Evolutionary conservation across 2,329 filamentous ascomycete genomes (phyloP), one percentile per base, ranked within the genome.

Genomic region (Chaetothyriales sp.): DNA sequence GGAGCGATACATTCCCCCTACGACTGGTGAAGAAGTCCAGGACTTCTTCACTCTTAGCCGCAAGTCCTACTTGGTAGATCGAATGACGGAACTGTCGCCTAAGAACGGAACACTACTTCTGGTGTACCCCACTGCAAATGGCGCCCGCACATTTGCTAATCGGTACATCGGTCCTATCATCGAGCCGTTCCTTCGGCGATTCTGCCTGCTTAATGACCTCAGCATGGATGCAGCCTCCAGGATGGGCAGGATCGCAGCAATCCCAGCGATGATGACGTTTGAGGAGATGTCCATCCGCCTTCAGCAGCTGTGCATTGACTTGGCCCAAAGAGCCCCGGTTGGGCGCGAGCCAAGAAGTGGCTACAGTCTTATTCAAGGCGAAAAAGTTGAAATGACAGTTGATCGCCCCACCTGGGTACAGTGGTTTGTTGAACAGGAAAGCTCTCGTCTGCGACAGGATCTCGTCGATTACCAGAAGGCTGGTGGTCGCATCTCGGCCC

Each of bases 341-440:
- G 45, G 45, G 4, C 61, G 63, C 46, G 60, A 57, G 26, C 47
- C 44, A 53, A 56, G 52, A 61, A 66, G 58, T 58, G 68, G 65
- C 52, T 74, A 69, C 55, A 61, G 64, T 19, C 55, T 79, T 2
- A 66, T 73, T 1, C 71, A 79, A 55, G 68, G 77, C 1, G 68
- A 72, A 3, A 73, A 70, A 53, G 70, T 77, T 42, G 68, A 71
- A 49, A 71, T 77, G 15, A 57, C 66, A 1, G 64, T 81, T 2
- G 70, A 74, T 48, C 69, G 76, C 25, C 66, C 70, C 18, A 68
- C 73, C 2, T 83, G 79, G 79, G 71, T 73, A 28, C 74, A 80
- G 51, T 81, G 78, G 79, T 82, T 76, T 70, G 73, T 78, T 45
- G 77, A 79, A 59, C 79, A 83, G 60, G 79, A 82, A 61, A 78